Evolutionary conservation across 805 yeast genomes (phyloP).

Genomic region (Monosporozyma solicola): DNA sequence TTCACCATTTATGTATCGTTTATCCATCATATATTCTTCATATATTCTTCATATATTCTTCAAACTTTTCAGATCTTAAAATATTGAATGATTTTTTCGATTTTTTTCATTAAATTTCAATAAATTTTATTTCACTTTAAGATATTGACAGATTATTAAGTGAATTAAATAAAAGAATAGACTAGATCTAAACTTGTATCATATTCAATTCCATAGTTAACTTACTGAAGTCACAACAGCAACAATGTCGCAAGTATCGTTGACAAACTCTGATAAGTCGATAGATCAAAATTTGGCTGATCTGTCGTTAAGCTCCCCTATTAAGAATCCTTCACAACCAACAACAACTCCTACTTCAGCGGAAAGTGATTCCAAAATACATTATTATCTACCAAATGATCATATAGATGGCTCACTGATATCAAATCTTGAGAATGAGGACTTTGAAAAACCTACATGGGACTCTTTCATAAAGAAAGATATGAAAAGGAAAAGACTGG

Average conservation of each 20-base stretch:
- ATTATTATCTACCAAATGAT: not conserved
- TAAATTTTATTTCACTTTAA: not conserved
- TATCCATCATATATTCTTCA: no score
- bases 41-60: no score
- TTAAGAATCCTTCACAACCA: not conserved
- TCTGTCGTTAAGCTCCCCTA: slow-evolving; percentile 3
- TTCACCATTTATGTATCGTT: no score
- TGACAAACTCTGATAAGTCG: not conserved
- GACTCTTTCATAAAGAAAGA: slow-evolving; percentile 12
- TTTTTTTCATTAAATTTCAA: no score
- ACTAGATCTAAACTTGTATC: not conserved
- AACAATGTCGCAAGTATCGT: not conserved
- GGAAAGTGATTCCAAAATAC: not conserved
- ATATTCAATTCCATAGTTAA: not conserved
- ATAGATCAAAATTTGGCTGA: slow-evolving; percentile 7
- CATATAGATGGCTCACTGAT: not conserved
- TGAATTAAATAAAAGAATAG: not conserved
- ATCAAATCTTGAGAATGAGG: not conserved
- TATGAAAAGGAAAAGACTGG: slow-evolving; percentile 18
- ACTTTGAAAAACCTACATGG: not conserved
- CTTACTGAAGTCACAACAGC: not conserved
- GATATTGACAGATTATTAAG: not conserved
- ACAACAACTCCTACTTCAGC: not conserved
- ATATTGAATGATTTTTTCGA: not conserved
- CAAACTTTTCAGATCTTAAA: not conserved